phyloP scores from a whole-genome alignment of 495 filamentous ascomycete species.

The Penicillium psychrofluorescens region DNA sequence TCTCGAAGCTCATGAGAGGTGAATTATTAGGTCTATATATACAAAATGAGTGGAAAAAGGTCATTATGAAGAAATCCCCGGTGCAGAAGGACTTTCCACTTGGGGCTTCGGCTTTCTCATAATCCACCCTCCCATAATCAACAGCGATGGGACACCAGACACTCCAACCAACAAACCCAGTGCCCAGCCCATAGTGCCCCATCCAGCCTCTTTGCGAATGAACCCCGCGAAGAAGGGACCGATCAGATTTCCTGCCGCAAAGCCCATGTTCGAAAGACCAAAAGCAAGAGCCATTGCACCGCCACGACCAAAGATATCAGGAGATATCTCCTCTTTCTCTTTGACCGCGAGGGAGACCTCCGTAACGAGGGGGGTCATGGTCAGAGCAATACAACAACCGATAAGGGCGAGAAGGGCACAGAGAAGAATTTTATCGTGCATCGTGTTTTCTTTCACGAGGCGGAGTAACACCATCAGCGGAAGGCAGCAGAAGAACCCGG shows the following conservation, averaged over 20 bases:
- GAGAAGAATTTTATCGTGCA: slow-evolving; percentile 58
- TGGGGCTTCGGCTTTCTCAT: slow-evolving; percentile 1
- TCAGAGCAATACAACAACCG: slow-evolving; percentile 22
- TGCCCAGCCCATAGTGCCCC: slow-evolving; percentile 53
- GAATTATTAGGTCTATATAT: no score
- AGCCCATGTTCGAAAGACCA: slow-evolving; percentile 49
- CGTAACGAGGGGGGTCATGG: slow-evolving; percentile 60
- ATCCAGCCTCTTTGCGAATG: slow-evolving; percentile 49
- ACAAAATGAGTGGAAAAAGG: no score
- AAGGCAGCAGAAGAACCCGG: slow-evolving; percentile 53
- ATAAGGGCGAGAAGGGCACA: slow-evolving; percentile 36
- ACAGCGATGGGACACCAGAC: slow-evolving; percentile 11
- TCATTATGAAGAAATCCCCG: no score
- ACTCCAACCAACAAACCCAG: slow-evolving; percentile 33
- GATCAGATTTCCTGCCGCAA: slow-evolving; percentile 50
- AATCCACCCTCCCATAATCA: slow-evolving; percentile 21
- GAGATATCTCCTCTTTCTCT: slow-evolving; percentile 43
- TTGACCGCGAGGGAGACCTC: slow-evolving; percentile 58
- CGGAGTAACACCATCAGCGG: slow-evolving; percentile 61
- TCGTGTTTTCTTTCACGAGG: slow-evolving; percentile 53
- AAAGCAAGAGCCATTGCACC: slow-evolving; percentile 55
- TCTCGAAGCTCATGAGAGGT: no score
- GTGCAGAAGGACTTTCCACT: background rate
- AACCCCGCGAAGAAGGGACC: slow-evolving; percentile 59
- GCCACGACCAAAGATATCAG: slow-evolving; percentile 40